Conservation (phyloP, 352 stramenopile species). For the Phytophthora multivora region DNA sequence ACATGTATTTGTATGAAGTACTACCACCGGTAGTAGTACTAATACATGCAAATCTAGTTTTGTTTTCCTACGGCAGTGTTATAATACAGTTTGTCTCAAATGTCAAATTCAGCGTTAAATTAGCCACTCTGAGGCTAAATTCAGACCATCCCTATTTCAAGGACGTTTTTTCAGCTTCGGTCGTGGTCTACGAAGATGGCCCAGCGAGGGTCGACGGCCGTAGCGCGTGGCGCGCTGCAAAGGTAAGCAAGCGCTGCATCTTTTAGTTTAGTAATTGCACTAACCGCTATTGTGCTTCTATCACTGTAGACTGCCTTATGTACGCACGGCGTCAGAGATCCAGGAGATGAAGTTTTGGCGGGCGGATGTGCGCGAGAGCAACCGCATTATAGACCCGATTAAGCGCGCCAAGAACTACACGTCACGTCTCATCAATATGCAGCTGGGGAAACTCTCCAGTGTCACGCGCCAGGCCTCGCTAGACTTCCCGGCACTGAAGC, state of each 20-base stretch:
- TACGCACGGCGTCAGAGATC: constrained; percentile 82
- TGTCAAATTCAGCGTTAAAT: no score
- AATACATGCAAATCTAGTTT: no score
- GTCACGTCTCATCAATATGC: constrained; percentile 79
- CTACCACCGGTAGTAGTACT: not conserved
- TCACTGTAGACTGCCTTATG: constrained; percentile 65
- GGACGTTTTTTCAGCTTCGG: not conserved
- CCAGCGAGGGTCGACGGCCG: constrained; percentile 24
- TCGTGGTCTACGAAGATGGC: constrained; percentile 12
- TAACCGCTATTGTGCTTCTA: not conserved
- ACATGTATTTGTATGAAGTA: not conserved
- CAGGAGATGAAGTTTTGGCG: constrained; percentile 91
- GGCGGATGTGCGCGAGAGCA: constrained; percentile 67
- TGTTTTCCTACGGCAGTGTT: no score
- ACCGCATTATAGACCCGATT: constrained; percentile 80
- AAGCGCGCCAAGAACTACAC: constrained; percentile 85
- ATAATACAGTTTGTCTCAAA: no score
- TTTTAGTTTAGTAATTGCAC: not conserved
- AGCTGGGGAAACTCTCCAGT: constrained; percentile 72
- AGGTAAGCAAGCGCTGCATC: constrained; percentile 33
- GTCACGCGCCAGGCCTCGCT: constrained; percentile 77
- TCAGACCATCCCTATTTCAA: no score
- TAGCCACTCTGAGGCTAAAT: no score
- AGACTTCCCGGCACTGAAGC: constrained; percentile 76
- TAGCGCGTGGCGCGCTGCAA: constrained; percentile 73